Base-by-base conservation (phyloP, 164 flowering plant genomes). In the Stephania japonica region DNA sequence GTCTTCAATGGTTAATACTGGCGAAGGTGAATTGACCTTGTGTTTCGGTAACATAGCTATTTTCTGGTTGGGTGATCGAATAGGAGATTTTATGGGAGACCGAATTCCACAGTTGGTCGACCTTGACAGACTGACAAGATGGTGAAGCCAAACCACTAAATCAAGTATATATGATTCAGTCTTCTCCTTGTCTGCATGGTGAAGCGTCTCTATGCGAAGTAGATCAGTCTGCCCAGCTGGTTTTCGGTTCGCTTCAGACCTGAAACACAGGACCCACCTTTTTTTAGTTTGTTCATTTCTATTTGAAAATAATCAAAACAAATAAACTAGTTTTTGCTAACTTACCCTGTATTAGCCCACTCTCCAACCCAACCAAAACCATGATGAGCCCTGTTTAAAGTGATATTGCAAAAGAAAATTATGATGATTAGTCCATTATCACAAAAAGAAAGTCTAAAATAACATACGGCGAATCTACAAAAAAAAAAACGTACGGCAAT, bases 291-390 rank as follows among this genome's bases (percentile, higher is more conserved):
- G 41, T 7, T 21, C 21, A 18, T 47, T 56, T 21, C 14, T 50
- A 11, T 13, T 43, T 7, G 74, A 73, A 24, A 21, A 1, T 61
- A 59, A 24, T 18, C 7, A 19, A 38, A 21, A 32, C 14, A 4
- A 10, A 65, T 18, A 2, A 53, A 67, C n/a, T 6, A 19, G 18
- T 21, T 21, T 10, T 21, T 10, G 42, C 21, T 19, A 23, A 76
- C 92, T 84, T 67, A 93, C 99, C 99, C 98, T 10, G 97, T 87
- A 79, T 87, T 95, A 69, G 99, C 99, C 99, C 99, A 95, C 81
- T 95, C 99, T 62, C 99, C 99, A 75, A 96, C 99, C 99, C 99
- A 96, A 68, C 99, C 99, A 75, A 96, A 96, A 65, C 98, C 98
- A 78, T 95, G 99, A 85, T 95, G 99, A 6, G 97, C 98, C 80